Conservation (phyloP, 495 filamentous ascomycete species). For the Rhizodiscina lignyota region DNA sequence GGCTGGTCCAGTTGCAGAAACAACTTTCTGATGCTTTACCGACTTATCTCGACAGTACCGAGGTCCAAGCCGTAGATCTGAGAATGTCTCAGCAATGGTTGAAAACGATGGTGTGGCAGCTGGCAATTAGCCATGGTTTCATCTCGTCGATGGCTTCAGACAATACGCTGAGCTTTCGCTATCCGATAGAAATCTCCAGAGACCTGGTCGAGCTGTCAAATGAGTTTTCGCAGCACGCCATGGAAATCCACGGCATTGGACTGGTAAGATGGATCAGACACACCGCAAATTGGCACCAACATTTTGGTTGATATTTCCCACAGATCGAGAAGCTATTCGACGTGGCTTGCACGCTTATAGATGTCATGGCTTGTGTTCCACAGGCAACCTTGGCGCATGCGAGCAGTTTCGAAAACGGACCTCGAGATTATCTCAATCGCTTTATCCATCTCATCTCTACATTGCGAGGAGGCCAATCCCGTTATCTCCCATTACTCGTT, state of each 20-base stretch:
- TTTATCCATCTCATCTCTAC: no score
- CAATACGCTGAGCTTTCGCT: constrained; percentile 46
- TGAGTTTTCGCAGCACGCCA: constrained; percentile 43
- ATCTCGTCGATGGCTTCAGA: constrained; percentile 33
- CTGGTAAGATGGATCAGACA: constrained; percentile 38
- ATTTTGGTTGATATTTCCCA: background rate
- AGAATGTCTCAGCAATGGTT: constrained; percentile 67
- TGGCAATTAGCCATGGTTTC: constrained; percentile 37
- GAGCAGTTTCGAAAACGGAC: no score
- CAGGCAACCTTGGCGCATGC: no score
- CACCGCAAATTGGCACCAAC: no score
- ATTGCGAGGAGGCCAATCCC: no score
- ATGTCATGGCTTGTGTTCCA: constrained; percentile 57
- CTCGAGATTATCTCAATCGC: no score
- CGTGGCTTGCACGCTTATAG: constrained; percentile 53
- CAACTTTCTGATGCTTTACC: constrained; percentile 50
- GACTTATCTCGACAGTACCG: constrained; percentile 40
- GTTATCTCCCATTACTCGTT: no score
- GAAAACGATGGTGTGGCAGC: constrained; percentile 65
- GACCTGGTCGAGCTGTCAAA: constrained; percentile 49
- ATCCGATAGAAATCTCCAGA: constrained; percentile 52
- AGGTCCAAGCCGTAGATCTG: constrained; percentile 54
- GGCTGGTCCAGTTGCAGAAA: constrained; percentile 44
- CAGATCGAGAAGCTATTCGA: constrained; percentile 65
- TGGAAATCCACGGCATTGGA: constrained; percentile 59